These are phyloP conservation scores for Paramarasmius palmivorus DNA, from an alignment of 1,284 basidiomycete species.

Conservation along the genomic window DNA sequence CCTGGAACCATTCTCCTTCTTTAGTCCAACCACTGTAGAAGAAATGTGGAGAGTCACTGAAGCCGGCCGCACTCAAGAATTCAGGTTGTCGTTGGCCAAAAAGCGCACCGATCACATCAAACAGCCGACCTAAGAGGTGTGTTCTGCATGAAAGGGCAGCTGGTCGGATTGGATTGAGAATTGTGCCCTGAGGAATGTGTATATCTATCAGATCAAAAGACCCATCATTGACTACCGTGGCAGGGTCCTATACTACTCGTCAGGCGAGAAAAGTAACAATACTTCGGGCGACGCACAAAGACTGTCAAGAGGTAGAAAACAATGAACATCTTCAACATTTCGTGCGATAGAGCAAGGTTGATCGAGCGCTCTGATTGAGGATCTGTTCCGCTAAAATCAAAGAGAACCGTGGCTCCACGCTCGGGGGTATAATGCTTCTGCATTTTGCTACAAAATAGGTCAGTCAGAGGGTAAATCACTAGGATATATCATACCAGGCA, in stretches of 20 bases:
- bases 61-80: conserved; percentile 30
- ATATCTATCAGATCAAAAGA: conserved; percentile 35
- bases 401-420: conserved; percentile 19
- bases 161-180: conserved; percentile 29
- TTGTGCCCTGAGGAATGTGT: conserved; percentile 27
- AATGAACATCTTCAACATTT: conserved; percentile 32
- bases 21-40: conserved; percentile 31
- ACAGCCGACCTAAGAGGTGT: conserved; percentile 27
- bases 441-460: conserved; percentile 9
- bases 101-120: conserved; percentile 25
- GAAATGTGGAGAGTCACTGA: conserved; percentile 30
- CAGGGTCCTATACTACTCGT: conserved; percentile 28
- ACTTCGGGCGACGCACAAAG: conserved; percentile 19
- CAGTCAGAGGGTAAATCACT: neutral
- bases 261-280: too few species aligned
- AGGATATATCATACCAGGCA: conserved; percentile 16
- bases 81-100: conserved; percentile 30
- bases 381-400: conserved; percentile 27
- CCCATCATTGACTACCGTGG: conserved; percentile 34
- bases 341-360: conserved; percentile 26
- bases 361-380: conserved; percentile 26
- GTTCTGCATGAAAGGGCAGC: conserved; percentile 31
- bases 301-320: conserved; percentile 28
- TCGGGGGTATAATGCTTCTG: conserved; percentile 15
- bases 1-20: conserved; percentile 28